Evolutionary conservation across 768 basidiomycete species (phyloP), one percentile per base, ranked within the genome.

Genomic region (Phaeotremella skinneri): DNA sequence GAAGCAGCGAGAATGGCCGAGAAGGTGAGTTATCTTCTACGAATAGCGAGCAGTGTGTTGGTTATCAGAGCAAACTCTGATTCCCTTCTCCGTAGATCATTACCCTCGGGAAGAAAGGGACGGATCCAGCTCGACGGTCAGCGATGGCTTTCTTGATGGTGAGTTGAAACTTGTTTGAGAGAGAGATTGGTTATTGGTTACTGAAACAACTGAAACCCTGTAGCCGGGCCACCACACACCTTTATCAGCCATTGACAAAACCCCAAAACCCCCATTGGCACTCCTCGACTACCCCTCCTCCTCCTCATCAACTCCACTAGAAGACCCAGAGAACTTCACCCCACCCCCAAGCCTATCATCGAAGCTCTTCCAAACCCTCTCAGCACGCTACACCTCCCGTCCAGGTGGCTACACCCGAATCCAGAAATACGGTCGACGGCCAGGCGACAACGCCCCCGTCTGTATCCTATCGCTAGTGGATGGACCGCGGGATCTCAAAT

Each of bases 371-470:
- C 81, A 81, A 9, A 83, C 85, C 1, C 86, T 94, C 55, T 85
- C 91, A 0, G 72, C 83, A 62, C 87, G 96, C 47, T 99, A 97
- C 77, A 81, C 84, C 0, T 67, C 81, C 16, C 84, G 96, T 2
- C 86, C 87, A 2, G 96, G 96, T 1, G 96, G 96, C 7, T 99
- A 97, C 80, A 98, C 94, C 4, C 86, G 96, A 23, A 87, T 98
- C 61, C 86, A 91, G 76, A 90, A 87, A 75, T 89, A 86, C 63
- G 94, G 93, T n/a, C 84, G 87, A 74, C 85, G 94, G 4, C 81
- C 79, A 56, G 92, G 93, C 14, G 96, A 99, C 80, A 90, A 93
- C 68, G 96, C 96, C 25, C 91, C 92, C 1, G 82, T 87, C 68
- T 92, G 93, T 2, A 84, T 99, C 62, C 78, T 99, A 43, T 90